Percentiles rank a stretch among this genome's conserved stretches.
Conservation (phyloP, 2,329 filamentous ascomycete genomes). For the Colletotrichum sp. region DNA sequence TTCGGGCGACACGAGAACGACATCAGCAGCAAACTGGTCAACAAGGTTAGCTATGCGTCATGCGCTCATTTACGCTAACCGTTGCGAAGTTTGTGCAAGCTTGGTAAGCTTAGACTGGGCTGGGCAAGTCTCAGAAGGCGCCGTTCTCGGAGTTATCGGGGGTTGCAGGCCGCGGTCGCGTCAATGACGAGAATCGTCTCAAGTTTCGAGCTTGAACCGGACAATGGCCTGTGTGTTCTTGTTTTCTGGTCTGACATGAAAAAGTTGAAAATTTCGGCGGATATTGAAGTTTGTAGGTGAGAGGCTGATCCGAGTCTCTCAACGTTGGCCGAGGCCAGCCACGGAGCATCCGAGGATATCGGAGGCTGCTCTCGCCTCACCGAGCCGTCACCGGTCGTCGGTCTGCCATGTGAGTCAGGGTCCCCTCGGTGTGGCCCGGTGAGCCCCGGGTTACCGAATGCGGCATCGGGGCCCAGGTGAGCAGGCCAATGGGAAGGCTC, state of each 20-base stretch:
- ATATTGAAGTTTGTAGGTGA: not conserved
- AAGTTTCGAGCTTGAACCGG: not conserved
- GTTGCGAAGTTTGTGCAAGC: not conserved
- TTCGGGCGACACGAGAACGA: not conserved
- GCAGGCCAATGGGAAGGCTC: not conserved
- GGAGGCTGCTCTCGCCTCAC: not conserved
- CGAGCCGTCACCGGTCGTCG: not conserved
- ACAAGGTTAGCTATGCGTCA: not conserved
- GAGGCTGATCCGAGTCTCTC: not conserved
- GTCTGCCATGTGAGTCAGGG: not conserved
- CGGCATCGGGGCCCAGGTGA: not conserved
- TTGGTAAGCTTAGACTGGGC: not conserved
- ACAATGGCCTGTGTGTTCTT: not conserved
- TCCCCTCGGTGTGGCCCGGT: not conserved
- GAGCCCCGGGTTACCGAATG: not conserved
- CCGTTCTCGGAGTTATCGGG: slow-evolving; percentile 5
- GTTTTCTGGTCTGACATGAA: not conserved
- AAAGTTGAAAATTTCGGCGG: not conserved
- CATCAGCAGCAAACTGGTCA: not conserved
- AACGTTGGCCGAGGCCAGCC: not conserved
- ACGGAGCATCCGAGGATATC: not conserved
- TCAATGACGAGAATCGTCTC: not conserved
- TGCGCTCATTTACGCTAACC: not conserved
- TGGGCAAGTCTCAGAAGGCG: not conserved
- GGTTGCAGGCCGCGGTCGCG: not conserved